Conservation (phyloP, 73 alveolate species). For the Paramecium primaurelia region DNA sequence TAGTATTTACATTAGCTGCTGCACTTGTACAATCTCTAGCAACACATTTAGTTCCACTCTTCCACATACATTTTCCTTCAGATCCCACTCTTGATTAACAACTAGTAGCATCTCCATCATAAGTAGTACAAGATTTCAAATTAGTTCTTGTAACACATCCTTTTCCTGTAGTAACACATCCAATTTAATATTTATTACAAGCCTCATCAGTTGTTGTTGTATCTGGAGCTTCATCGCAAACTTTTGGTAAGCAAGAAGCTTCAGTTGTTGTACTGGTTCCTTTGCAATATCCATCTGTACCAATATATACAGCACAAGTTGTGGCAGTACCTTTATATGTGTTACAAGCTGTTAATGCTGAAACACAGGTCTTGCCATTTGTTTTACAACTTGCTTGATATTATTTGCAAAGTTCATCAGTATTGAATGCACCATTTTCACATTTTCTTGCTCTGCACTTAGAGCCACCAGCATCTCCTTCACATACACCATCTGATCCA, state of each 20-base stretch:
- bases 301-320: not conserved
- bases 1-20: not conserved
- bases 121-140: not conserved
- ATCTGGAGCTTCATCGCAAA: not conserved
- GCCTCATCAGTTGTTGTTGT: not conserved
- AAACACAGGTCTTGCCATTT: constrained; percentile 3
- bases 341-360: not conserved
- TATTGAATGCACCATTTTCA: not conserved
- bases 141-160: not conserved
- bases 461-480: constrained; percentile 26
- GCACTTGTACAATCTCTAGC: not conserved
- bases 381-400: not conserved
- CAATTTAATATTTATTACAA: not conserved
- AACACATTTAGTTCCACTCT: not conserved
- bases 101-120: not conserved
- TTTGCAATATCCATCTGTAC: not conserved
- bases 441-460: constrained; percentile 1
- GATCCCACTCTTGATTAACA: not conserved
- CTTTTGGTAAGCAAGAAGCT: not conserved
- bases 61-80: constrained; percentile 7
- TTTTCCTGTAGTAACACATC: constrained; percentile 12
- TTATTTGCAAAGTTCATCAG: not conserved
- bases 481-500: constrained; percentile 9
- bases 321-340: not conserved
- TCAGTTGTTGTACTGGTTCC: not conserved